Base-by-base conservation (phyloP, 495 filamentous ascomycete species). In the Talaromyces wortmannii region DNA sequence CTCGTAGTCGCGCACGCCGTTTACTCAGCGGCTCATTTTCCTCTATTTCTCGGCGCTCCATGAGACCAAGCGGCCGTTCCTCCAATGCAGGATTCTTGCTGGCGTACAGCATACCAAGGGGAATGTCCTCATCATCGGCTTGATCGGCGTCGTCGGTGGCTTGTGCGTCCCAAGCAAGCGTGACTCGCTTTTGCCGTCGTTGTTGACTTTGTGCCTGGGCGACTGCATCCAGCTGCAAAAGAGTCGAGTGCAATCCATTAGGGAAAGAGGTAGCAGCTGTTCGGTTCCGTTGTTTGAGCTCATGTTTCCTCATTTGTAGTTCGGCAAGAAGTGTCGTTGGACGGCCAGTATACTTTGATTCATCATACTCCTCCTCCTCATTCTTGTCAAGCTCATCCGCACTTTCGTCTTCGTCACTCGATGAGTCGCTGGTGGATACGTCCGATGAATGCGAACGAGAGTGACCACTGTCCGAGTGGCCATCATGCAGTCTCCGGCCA, bases 271-370 rank as follows among this genome's bases (percentile, higher is more conserved):
- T 82, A 29, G 83, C 74, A 5, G 82, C 80, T 3, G 87, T 88
- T 10, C 85, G 82, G 40, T 80, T 90, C 45, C 94, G 83, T 47
- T 81, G 76, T 66, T 89, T 87, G 60, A 90, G 83, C 58, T 92
- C 87, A 40, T 85, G 82, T 64, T 97, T 97, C 30, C 94, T 84
- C 48, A 94, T 72, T 67, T 96, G 88, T 15, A 98, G 75, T 64
- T 98, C 94, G 3, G 95, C 95, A 17, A 98, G 80, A 0, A 98
- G 78, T 1, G 94, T 98, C 4, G 88, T 95, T 5, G 94, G 94
- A 16, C 83, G 79, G 0, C 87, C 89, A 44, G 83, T 73, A 52
- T 79, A 90, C 0, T 71, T 57, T 36, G 61, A 64, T 30, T 76
- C 77, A 16, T 63, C 63, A 6, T 67, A 62, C 31, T 76, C 73